These are phyloP conservation scores for Rhizopus microsporus DNA, from an alignment of 371 early-diverging fungal species.

Conservation along the genomic window DNA sequence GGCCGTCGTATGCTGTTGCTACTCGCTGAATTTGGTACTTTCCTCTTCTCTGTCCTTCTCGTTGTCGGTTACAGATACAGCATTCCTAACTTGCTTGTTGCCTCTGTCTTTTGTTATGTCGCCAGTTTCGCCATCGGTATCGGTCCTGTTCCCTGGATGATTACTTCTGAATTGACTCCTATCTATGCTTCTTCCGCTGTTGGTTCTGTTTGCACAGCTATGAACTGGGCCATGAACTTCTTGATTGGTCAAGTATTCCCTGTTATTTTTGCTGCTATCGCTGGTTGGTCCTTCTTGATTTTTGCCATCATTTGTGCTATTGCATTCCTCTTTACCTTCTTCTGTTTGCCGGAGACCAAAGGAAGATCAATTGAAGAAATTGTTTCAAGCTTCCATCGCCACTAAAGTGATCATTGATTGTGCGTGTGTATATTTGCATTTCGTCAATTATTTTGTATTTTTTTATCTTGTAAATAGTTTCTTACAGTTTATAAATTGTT, in stretches of 20 bases:
- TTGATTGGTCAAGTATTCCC: conserved; percentile 64
- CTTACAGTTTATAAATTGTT: no score
- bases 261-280: conserved; percentile 56
- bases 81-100: conserved; percentile 56
- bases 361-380: conserved; percentile 59
- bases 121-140: conserved; percentile 83
- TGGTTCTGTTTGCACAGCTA: conserved; percentile 52
- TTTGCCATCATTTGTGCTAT: conserved; percentile 43
- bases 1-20: conserved; percentile 58
- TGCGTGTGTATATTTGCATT: neutral
- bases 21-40: conserved; percentile 58
- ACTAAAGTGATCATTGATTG: neutral
- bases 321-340: conserved; percentile 30
- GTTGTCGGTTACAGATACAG: conserved; percentile 55
- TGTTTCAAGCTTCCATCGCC: conserved; percentile 19
- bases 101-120: conserved; percentile 73
- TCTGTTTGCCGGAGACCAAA: conserved; percentile 62
- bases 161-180: conserved; percentile 72
- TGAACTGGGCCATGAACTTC: conserved; percentile 65
- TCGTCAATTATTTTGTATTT: no score
- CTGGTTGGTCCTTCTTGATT: conserved; percentile 70
- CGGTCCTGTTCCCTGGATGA: conserved; percentile 81
- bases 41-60: conserved; percentile 58
- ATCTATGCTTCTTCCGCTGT: conserved; percentile 59
- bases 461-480: no score